These are phyloP conservation scores for Catharanthus roseus DNA, from an alignment of 257 asterid species.

Conservation along the genomic window DNA sequence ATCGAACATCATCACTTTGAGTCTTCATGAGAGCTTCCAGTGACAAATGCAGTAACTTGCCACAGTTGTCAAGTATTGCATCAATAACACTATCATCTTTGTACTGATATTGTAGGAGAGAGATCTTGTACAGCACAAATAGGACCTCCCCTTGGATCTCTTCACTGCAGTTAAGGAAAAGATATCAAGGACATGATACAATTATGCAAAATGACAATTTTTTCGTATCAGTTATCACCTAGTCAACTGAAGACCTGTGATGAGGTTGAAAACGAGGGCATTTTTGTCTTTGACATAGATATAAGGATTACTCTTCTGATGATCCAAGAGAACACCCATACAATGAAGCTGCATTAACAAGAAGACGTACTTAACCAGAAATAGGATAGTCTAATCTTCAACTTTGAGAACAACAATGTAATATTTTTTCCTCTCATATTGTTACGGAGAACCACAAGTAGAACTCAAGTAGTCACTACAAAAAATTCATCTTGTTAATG, in stretches of 20 bases:
- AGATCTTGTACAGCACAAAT: slow-evolving; percentile 64
- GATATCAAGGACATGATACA: slow-evolving; percentile 12
- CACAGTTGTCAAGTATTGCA: slow-evolving; percentile 42
- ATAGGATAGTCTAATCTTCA: not conserved
- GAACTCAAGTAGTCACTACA: not conserved
- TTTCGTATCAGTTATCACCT: slow-evolving; percentile 45
- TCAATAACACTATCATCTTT: slow-evolving; percentile 41
- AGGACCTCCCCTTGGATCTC: slow-evolving; percentile 88
- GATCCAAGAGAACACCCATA: slow-evolving; percentile 77
- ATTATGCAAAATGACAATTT: slow-evolving; percentile 11
- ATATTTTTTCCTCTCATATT: no score
- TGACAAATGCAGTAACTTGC: slow-evolving; percentile 60
- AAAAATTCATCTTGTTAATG: no score
- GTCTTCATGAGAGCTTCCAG: slow-evolving; percentile 78
- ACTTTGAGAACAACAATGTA: not conserved
- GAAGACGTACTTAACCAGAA: not conserved
- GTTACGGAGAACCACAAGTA: not conserved
- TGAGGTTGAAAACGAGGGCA: slow-evolving; percentile 67
- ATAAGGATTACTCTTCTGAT: slow-evolving; percentile 43
- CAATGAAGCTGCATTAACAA: slow-evolving; percentile 71
- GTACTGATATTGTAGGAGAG: slow-evolving; percentile 45
- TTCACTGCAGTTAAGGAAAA: slow-evolving; percentile 49
- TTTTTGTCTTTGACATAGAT: slow-evolving; percentile 49
- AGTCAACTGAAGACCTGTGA: slow-evolving; percentile 80
- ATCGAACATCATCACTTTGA: slow-evolving; percentile 80